phyloP scores from a whole-genome alignment of 257 asterid species.

The Solanum clarkiae region DNA sequence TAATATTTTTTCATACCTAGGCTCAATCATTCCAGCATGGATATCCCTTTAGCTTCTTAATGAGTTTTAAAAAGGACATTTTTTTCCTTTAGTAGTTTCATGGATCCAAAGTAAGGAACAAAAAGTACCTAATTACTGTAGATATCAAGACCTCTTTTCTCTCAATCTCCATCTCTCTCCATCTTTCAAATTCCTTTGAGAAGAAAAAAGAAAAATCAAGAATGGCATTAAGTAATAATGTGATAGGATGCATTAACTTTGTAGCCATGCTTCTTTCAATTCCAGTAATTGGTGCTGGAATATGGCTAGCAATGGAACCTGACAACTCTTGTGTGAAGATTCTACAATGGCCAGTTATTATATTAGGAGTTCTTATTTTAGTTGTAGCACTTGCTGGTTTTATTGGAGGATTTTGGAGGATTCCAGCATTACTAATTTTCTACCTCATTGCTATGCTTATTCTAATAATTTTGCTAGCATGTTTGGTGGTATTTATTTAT shows the following conservation, averaged over 20 bases:
- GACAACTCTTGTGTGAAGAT: conserved; percentile 70
- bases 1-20: no score
- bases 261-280: conserved; percentile 63
- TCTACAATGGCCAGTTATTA: conserved; percentile 75
- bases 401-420: conserved; percentile 71
- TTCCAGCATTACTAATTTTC: conserved; percentile 43
- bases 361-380: conserved; percentile 52
- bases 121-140: background rate
- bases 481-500: conserved; percentile 54
- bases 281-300: conserved; percentile 76
- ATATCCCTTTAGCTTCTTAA: background rate
- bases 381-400: conserved; percentile 58
- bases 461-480: conserved; percentile 48
- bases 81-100: conserved; percentile 9
- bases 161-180: background rate
- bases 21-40: no score
- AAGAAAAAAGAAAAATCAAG: background rate
- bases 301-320: conserved; percentile 61
- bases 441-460: conserved; percentile 75
- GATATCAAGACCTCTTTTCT: background rate
- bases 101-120: conserved; percentile 11
- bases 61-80: background rate
- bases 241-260: conserved; percentile 69
- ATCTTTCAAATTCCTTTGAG: background rate
- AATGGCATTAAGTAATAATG: conserved; percentile 67